Percentiles rank a stretch among this genome's conserved stretches.
phyloP scores from a whole-genome alignment of 2,329 filamentous ascomycete species.

The Ophiostoma novo-ulmi region DNA sequence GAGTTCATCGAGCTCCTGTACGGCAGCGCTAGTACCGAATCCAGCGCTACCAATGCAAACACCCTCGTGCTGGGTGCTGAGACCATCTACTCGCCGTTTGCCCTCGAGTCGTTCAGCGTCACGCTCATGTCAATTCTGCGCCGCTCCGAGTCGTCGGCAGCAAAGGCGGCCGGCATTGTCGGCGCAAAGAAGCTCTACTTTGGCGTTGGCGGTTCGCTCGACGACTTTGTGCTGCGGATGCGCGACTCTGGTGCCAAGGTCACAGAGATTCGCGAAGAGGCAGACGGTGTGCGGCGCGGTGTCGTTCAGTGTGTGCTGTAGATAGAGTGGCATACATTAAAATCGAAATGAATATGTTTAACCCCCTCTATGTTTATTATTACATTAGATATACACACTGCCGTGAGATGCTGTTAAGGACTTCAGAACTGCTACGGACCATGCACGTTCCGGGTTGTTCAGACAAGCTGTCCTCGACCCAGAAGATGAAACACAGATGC shows the following conservation, averaged over 20 bases:
- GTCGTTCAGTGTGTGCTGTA: conserved; percentile 47
- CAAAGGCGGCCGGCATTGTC: conserved; percentile 57
- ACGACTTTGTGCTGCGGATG: conserved; percentile 61
- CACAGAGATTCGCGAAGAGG: conserved; percentile 52
- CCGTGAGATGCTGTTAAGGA: neutral
- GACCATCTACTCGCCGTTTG: conserved; percentile 76
- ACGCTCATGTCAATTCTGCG: conserved; percentile 57
- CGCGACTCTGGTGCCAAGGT: conserved; percentile 46
- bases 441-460: neutral
- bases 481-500: neutral
- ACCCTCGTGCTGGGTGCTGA: conserved; percentile 67
- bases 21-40: conserved; percentile 20
- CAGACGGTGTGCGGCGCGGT: conserved; percentile 56
- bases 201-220: conserved; percentile 74
- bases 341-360: neutral
- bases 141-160: conserved; percentile 30
- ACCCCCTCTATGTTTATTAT: too few relatives aligned
- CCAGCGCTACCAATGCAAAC: neutral
- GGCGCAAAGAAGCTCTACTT: conserved; percentile 79
- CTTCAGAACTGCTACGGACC: neutral
- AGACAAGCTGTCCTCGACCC: neutral
- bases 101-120: conserved; percentile 62
- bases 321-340: neutral
- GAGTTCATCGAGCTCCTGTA: conserved; percentile 56
- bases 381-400: neutral